These are phyloP conservation scores for Cyclotella sp. DNA, from an alignment of 108 stramenopile species.

Conservation along the genomic window DNA sequence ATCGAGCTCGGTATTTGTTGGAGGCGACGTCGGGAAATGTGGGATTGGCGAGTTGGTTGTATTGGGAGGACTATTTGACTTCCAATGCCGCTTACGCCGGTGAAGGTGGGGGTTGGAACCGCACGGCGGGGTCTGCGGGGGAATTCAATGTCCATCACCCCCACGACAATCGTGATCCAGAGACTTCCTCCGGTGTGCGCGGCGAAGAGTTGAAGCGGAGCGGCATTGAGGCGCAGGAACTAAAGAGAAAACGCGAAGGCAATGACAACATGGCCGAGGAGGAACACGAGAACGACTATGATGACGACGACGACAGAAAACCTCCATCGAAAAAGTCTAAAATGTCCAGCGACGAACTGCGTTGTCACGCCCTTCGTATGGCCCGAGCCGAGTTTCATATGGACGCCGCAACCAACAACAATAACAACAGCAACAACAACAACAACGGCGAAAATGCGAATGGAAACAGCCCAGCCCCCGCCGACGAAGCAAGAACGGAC, in stretches of 20 bases:
- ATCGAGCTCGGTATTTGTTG: constrained; percentile 57
- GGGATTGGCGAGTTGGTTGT: constrained; percentile 69
- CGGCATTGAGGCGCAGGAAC: not conserved
- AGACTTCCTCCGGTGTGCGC: no score
- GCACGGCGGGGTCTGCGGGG: not conserved
- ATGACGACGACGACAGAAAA: constrained; percentile 4
- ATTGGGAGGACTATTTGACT: constrained; percentile 82
- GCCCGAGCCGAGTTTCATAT: not conserved
- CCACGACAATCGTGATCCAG: no score
- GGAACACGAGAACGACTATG: not conserved
- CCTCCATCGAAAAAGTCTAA: not conserved
- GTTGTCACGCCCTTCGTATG: not conserved
- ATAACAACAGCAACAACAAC: no score
- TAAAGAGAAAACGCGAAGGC: not conserved
- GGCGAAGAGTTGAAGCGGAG: not conserved
- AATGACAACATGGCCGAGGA: not conserved
- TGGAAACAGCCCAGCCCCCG: not conserved
- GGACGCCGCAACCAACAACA: not conserved
- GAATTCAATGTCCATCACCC: not conserved
- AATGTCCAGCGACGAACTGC: not conserved
- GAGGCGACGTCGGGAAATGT: constrained; percentile 76
- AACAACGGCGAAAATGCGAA: no score
- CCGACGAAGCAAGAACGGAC: not conserved
- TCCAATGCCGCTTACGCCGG: not conserved
- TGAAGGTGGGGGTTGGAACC: not conserved